Evolutionary conservation across 345 rosid species (phyloP).

Genomic region (Salix koriyanagi): DNA sequence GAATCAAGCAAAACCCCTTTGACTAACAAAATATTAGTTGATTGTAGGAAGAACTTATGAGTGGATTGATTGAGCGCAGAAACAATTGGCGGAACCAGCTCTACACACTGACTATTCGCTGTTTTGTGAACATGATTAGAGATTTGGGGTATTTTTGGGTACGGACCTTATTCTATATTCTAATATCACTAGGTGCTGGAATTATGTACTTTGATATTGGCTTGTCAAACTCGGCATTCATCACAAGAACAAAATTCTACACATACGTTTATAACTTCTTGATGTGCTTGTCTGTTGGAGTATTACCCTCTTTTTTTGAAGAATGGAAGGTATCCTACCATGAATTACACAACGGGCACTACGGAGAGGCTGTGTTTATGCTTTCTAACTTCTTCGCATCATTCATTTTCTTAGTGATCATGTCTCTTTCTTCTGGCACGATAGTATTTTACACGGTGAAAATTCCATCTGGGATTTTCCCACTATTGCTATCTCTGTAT

Average conservation of each 20-base stretch:
- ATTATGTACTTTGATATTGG: conserved; percentile 27
- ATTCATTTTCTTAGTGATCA: conserved; percentile 24
- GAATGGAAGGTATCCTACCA: conserved; percentile 31
- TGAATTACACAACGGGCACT: conserved; percentile 30
- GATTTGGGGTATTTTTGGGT: conserved; percentile 41
- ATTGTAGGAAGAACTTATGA: conserved; percentile 6
- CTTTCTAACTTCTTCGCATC: conserved; percentile 35
- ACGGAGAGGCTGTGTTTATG: conserved; percentile 32
- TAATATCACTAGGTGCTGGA: conserved; percentile 25
- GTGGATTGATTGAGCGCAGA: neutral
- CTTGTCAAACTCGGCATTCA: conserved; percentile 5
- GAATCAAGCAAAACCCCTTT: neutral
- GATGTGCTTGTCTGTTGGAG: conserved; percentile 35
- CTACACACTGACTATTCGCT: conserved; percentile 22
- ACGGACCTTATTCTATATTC: conserved; percentile 22
- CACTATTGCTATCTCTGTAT: conserved; percentile 24
- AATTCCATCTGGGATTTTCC: conserved; percentile 37
- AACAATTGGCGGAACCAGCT: conserved; percentile 30
- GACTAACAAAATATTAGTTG: neutral
- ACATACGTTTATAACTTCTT: conserved; percentile 29
- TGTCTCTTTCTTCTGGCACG: conserved; percentile 17
- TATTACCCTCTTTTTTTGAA: conserved; percentile 34
- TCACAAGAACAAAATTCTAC: conserved; percentile 19
- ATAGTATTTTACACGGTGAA: conserved; percentile 33
- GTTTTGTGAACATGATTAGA: conserved; percentile 30